phyloP scores from a whole-genome alignment of 2,329 filamentous ascomycete species.

The Fusarium sp. region DNA sequence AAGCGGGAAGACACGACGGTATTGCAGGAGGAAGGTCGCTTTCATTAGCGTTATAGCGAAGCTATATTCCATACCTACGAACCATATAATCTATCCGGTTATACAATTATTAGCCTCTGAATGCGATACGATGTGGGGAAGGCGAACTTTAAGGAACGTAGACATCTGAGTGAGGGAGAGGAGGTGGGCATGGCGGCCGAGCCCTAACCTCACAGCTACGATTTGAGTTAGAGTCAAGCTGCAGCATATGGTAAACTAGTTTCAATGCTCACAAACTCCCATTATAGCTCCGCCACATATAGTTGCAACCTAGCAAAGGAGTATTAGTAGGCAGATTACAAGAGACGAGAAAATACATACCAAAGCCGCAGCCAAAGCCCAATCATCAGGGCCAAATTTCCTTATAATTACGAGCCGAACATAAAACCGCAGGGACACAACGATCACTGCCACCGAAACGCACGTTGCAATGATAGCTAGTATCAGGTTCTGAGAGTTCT shows the following conservation, averaged over 20 bases:
- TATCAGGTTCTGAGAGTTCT: neutral
- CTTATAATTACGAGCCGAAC: neutral
- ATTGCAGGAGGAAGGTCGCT: neutral
- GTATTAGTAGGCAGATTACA: neutral
- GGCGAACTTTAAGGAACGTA: neutral
- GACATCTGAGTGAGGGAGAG: neutral
- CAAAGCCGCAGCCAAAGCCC: neutral
- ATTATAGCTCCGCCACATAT: neutral
- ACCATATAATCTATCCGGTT: neutral
- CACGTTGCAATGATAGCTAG: neutral
- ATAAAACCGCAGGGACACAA: neutral
- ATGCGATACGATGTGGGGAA: neutral
- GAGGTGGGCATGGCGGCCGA: neutral
- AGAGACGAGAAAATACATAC: neutral
- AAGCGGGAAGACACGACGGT: neutral
- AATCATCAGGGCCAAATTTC: neutral
- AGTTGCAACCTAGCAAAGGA: neutral
- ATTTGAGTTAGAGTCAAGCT: neutral
- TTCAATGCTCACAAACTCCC: neutral
- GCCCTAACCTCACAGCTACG: neutral
- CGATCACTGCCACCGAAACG: neutral
- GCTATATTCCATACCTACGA: neutral
- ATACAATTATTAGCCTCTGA: neutral
- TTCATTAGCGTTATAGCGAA: neutral
- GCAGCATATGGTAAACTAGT: neutral